Evolutionary conservation across 2,329 filamentous ascomycete genomes (phyloP).

Genomic region (Aspergillus niger): DNA sequence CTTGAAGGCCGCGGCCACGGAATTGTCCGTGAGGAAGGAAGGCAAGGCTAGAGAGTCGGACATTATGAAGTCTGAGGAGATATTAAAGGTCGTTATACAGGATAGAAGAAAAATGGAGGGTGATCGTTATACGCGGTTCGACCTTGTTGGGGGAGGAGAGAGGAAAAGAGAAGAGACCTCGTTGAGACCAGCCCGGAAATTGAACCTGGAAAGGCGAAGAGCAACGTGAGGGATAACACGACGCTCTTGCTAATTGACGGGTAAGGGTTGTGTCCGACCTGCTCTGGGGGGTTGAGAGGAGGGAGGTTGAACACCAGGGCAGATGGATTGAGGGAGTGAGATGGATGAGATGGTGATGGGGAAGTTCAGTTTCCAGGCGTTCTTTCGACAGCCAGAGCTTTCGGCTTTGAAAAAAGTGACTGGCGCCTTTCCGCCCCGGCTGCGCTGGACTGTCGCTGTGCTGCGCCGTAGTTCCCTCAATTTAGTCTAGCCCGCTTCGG

Average conservation of each 20-base stretch:
- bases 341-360: constrained; percentile 6
- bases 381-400: constrained; percentile 14
- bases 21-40: constrained; percentile 73
- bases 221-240: constrained; percentile 23
- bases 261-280: constrained; percentile 25
- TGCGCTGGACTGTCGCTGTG: constrained; percentile 33
- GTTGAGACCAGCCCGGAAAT: constrained; percentile 33
- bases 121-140: constrained; percentile 29
- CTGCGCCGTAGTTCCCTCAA: constrained; percentile 22
- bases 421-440: constrained; percentile 25
- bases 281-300: constrained; percentile 24
- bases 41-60: constrained; percentile 52
- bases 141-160: constrained; percentile 28
- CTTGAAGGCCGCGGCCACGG: constrained; percentile 67
- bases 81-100: constrained; percentile 16
- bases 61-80: constrained; percentile 36
- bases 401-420: constrained; percentile 39
- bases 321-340: neutral
- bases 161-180: constrained; percentile 18
- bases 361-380: constrained; percentile 9
- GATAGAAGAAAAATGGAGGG: constrained; percentile 13
- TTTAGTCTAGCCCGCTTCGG: constrained; percentile 17
- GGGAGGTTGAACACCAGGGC: constrained; percentile 22
- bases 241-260: constrained; percentile 1
- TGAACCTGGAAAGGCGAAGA: constrained; percentile 23